phyloP scores from a whole-genome alignment of 805 yeast species.

The Pichia paraexigua region DNA sequence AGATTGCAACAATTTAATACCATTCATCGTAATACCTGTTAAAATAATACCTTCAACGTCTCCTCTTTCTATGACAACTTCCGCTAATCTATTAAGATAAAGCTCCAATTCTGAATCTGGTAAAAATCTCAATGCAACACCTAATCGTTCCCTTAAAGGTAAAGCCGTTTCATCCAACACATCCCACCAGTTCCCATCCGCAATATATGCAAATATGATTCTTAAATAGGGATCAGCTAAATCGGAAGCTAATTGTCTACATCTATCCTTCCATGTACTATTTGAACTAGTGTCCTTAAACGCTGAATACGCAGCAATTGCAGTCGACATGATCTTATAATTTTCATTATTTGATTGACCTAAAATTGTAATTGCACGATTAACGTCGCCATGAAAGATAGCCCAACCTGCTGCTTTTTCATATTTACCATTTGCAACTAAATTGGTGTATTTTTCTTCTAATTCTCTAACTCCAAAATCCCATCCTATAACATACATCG shows the following conservation, averaged over 20 bases:
- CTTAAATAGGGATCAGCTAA: constrained; percentile 82
- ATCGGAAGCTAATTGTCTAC: constrained; percentile 81
- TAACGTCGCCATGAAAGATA: constrained; percentile 83
- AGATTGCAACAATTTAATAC: constrained; percentile 72
- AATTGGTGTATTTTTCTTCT: constrained; percentile 53
- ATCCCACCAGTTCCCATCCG: constrained; percentile 95
- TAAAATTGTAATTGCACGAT: constrained; percentile 71
- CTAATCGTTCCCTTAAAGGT: constrained; percentile 81
- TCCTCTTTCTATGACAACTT: constrained; percentile 65
- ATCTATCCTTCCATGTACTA: constrained; percentile 88
- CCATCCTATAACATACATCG: constrained; percentile 87
- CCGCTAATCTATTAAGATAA: constrained; percentile 63
- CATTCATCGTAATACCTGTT: constrained; percentile 86
- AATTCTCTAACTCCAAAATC: constrained; percentile 69
- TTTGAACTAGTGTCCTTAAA: constrained; percentile 50
- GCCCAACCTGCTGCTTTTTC: constrained; percentile 99
- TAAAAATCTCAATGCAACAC: constrained; percentile 81
- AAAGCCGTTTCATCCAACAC: constrained; percentile 83
- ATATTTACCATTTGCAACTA: constrained; percentile 50
- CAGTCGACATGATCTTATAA: constrained; percentile 77
- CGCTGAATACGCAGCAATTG: constrained; percentile 83
- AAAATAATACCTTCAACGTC: constrained; percentile 85
- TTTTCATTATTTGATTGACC: constrained; percentile 65
- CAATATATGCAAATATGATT: constrained; percentile 87
- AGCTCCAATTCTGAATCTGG: constrained; percentile 70